Evolutionary conservation across 441 rosid species (phyloP), one percentile per base, ranked within the genome.

Genomic region (Lepidium campestre): DNA sequence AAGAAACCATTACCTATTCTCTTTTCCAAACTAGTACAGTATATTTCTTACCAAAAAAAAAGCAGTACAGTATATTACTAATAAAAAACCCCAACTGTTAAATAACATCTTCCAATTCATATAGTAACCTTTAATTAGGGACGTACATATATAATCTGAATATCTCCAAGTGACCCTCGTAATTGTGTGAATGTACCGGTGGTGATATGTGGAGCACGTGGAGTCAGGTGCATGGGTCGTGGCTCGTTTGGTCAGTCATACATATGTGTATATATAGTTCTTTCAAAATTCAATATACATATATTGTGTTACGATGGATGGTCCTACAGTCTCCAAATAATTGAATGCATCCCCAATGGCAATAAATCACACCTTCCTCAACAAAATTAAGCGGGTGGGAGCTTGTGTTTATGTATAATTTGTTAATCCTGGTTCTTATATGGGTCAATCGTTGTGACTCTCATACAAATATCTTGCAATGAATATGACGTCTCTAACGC

Each of bases 251-350:
- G 22, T 60, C 74, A 31, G 2, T 6, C 8, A 6, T 29, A 29
- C 32, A 27, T n/a, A n/a, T n/a, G n/a, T n/a, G n/a, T n/a, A n/a
- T n/a, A n/a, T n/a, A n/a, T n/a, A n/a, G n/a, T n/a, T n/a, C n/a
- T n/a, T n/a, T n/a, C n/a, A n/a, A n/a, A n/a, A n/a, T n/a, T n/a
- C n/a, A n/a, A n/a, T n/a, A n/a, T n/a, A n/a, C n/a, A n/a, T n/a
- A n/a, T n/a, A n/a, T n/a, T n/a, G n/a, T n/a, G n/a, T 69, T 60
- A 59, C 60, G 60, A 60, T 50, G 36, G 1, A 15, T 27, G 74
- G 48, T 20, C 74, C 68, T 61, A n/a, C 68, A n/a, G n/a, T 61
- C 20, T 47, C 25, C 11, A 11, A 22, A 3, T 60, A 9, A 29
- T 7, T 29, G 7, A 69, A 69, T 69, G 67, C 31, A 12, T 60